A percentile compares a stretch with the other conserved stretches of the same genome.
These are phyloP conservation scores for Suillus discolor DNA, from an alignment of 768 basidiomycete genomes.

Conservation along the genomic window DNA sequence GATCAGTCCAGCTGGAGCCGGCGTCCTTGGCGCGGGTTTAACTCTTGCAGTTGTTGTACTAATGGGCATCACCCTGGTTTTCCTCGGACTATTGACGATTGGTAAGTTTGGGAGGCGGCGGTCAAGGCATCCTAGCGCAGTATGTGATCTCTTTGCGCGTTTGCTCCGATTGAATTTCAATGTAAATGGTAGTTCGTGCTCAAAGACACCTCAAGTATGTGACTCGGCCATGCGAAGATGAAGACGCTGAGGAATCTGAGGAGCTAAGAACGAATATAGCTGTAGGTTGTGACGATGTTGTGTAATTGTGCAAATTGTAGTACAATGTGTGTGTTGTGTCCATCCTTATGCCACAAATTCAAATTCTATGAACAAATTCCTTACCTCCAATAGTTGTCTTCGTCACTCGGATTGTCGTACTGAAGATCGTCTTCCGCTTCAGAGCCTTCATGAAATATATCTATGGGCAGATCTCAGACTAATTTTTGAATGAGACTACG, in stretches of 20 bases:
- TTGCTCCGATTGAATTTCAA: background rate
- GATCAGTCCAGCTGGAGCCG: constrained; percentile 62
- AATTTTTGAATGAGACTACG: constrained; percentile 4
- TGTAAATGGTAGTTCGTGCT: constrained; percentile 25
- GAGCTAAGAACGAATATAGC: constrained; percentile 15
- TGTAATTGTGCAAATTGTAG: constrained; percentile 22
- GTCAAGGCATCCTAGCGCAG: constrained; percentile 6
- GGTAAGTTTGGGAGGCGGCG: constrained; percentile 19
- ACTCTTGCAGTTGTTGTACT: constrained; percentile 44
- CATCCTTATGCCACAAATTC: constrained; percentile 15
- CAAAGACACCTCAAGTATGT: constrained; percentile 9
- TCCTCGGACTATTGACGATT: constrained; percentile 41
- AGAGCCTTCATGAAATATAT: constrained; percentile 58
- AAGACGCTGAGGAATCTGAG: constrained; percentile 13
- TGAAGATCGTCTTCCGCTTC: constrained; percentile 46
- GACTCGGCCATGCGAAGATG: background rate
- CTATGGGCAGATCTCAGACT: constrained; percentile 33
- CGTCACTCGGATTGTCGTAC: constrained; percentile 31
- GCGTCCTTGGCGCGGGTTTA: constrained; percentile 65
- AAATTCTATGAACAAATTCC: constrained; percentile 6
- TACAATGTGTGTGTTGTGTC: constrained; percentile 11
- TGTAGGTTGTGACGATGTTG: constrained; percentile 20
- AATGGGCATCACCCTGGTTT: constrained; percentile 40
- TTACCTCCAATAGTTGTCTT: constrained; percentile 38
- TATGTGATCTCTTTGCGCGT: constrained; percentile 15